Conservation (phyloP, 148 eudicot species). For the Polygonum maritimum region DNA sequence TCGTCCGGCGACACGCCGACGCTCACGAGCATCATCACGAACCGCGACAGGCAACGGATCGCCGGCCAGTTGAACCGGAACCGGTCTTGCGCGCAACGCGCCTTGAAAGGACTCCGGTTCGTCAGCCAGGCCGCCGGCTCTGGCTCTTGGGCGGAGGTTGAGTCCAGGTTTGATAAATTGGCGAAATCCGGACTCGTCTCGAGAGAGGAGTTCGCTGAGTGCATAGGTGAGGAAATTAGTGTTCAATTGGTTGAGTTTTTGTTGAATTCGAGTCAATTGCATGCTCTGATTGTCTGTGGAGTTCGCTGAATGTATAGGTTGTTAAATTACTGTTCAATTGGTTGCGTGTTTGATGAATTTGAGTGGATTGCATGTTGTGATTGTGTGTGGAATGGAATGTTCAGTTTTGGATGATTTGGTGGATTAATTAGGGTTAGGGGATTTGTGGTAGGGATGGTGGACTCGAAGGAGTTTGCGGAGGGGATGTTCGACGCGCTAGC, state of each 20-base stretch:
- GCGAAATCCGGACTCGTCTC: slow-evolving; percentile 48
- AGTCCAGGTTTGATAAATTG: slow-evolving; percentile 39
- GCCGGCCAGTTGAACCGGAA: slow-evolving; percentile 45
- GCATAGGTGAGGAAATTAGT: slow-evolving; percentile 41
- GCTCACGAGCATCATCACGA: slow-evolving; percentile 20
- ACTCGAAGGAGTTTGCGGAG: slow-evolving; percentile 84
- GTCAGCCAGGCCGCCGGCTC: slow-evolving; percentile 43
- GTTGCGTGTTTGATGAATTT: neutral
- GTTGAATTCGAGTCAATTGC: neutral
- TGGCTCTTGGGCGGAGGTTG: slow-evolving; percentile 55
- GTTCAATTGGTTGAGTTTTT: neutral
- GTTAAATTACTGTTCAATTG: neutral
- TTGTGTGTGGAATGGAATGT: neutral
- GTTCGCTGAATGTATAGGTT: slow-evolving; percentile 91
- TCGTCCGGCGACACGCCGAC: slow-evolving; percentile 18
- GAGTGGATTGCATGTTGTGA: neutral
- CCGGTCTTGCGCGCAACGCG: slow-evolving; percentile 64
- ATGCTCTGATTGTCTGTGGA: neutral
- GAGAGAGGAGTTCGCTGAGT: slow-evolving; percentile 81
- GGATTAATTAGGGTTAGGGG: neutral
- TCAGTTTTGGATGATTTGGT: neutral
- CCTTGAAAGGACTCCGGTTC: slow-evolving; percentile 71
- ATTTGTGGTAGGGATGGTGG: slow-evolving; percentile 55
- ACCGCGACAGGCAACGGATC: slow-evolving; percentile 36
- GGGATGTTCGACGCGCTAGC: slow-evolving; percentile 86